These are phyloP conservation scores for Candida albicans DNA, from an alignment of 1,139 yeast genomes.

Conservation along the genomic window DNA sequence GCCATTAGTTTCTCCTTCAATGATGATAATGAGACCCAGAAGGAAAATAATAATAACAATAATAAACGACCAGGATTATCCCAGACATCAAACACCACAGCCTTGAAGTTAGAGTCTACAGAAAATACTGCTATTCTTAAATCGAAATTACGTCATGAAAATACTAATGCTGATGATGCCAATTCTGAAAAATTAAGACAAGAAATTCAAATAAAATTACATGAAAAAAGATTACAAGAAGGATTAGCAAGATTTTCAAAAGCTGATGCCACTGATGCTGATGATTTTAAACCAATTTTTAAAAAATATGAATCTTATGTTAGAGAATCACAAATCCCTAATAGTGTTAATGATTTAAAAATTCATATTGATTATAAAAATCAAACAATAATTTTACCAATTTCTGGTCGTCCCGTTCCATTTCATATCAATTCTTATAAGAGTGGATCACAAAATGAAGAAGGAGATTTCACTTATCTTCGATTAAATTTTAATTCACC, in stretches of 20 bases:
- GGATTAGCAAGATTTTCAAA: conserved; percentile 78
- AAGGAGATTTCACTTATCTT: conserved; percentile 89
- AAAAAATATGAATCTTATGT: conserved; percentile 93
- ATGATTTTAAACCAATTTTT: conserved; percentile 72
- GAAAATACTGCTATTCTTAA: conserved; percentile 63
- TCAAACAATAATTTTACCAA: conserved; percentile 88
- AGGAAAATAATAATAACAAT: conserved; percentile 46
- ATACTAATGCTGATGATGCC: conserved; percentile 65
- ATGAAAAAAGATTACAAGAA: conserved; percentile 81
- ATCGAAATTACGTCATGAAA: conserved; percentile 77
- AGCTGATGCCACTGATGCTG: conserved; percentile 67
- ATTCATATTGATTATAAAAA: conserved; percentile 85
- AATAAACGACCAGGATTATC: not conserved
- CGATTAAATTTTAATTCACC: conserved; percentile 94
- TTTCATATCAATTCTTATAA: conserved; percentile 93
- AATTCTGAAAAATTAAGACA: conserved; percentile 80
- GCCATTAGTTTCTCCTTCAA: conserved; percentile 86
- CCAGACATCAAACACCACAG: too few species aligned
- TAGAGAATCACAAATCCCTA: conserved; percentile 88
- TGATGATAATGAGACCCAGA: conserved; percentile 46
- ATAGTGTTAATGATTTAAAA: conserved; percentile 75
- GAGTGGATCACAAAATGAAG: conserved; percentile 93
- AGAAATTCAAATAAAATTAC: conserved; percentile 79
- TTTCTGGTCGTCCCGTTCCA: conserved; percentile 96
- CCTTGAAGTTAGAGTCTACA: conserved; percentile 12